phyloP scores from a whole-genome alignment of 768 basidiomycete genomes.

The Leucosporidium yakuticum region DNA sequence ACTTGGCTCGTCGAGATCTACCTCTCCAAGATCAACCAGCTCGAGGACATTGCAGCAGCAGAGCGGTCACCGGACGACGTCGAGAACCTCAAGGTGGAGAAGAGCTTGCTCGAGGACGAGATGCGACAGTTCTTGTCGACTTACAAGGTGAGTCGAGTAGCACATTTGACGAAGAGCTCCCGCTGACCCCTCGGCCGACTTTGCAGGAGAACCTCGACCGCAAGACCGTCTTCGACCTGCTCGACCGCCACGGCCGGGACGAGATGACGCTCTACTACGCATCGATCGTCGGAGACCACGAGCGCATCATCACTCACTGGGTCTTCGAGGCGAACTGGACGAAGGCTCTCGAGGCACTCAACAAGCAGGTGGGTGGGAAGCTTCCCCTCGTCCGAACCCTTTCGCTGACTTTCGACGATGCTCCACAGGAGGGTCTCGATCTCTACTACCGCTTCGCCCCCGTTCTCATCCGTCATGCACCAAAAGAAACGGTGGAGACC shows the following conservation, averaged over 20 bases:
- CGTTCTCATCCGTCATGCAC: slow-evolving; percentile 74
- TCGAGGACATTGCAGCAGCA: slow-evolving; percentile 88
- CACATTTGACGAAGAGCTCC: not conserved
- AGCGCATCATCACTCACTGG: slow-evolving; percentile 85
- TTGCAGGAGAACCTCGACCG: slow-evolving; percentile 72
- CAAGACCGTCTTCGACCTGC: slow-evolving; percentile 82
- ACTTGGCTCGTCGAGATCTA: slow-evolving; percentile 99
- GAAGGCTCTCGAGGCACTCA: slow-evolving; percentile 23
- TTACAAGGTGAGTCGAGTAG: slow-evolving; percentile 62
- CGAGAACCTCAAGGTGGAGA: slow-evolving; percentile 74
- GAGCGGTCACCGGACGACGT: slow-evolving; percentile 58
- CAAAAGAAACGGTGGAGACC: slow-evolving; percentile 84
- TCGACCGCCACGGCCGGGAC: slow-evolving; percentile 83
- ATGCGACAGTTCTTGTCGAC: slow-evolving; percentile 85
- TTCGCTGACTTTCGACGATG: not conserved
- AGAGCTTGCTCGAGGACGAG: slow-evolving; percentile 81
- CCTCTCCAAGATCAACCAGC: slow-evolving; percentile 88
- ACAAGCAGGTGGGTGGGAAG: slow-evolving; percentile 17
- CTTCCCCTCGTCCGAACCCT: not conserved
- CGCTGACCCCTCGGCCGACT: not conserved
- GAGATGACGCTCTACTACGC: slow-evolving; percentile 92
- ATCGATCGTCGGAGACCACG: slow-evolving; percentile 68
- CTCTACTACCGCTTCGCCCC: slow-evolving; percentile 90
- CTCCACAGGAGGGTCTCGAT: slow-evolving; percentile 64
- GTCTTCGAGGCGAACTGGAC: slow-evolving; percentile 54